A percentile compares a stretch with the other conserved stretches of the same genome.
These are phyloP conservation scores for Fusarium sp. DNA, from an alignment of 2,329 filamentous ascomycete genomes.

Conservation along the genomic window DNA sequence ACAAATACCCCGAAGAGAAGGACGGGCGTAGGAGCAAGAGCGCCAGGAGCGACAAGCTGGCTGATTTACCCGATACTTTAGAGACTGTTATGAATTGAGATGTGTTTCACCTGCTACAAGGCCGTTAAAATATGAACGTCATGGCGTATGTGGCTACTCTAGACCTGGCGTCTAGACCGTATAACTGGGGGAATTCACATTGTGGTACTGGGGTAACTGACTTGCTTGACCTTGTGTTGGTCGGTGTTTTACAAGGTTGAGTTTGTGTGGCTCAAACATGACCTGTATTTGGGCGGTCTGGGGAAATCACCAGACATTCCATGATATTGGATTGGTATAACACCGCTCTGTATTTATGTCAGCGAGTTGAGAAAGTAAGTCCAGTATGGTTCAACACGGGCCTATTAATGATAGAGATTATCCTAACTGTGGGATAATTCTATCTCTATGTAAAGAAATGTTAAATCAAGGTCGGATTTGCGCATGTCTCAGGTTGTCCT, in stretches of 20 bases:
- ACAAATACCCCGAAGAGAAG: constrained; percentile 42
- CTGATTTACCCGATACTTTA: constrained; percentile 17
- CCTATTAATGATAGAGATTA: no score
- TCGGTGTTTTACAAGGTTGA: background rate
- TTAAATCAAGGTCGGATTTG: no score
- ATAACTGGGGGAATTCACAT: background rate
- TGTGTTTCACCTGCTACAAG: constrained; percentile 14
- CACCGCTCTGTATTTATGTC: constrained; percentile 1
- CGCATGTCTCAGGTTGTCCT: no score
- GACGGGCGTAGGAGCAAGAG: constrained; percentile 23
- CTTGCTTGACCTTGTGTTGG: background rate
- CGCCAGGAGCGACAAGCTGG: constrained; percentile 1
- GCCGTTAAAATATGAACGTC: background rate
- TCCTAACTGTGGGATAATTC: no score
- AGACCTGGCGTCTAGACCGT: constrained; percentile 8
- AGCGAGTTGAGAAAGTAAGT: no score
- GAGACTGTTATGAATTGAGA: constrained; percentile 18
- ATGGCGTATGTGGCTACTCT: constrained; percentile 17
- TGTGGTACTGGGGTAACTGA: constrained; percentile 25
- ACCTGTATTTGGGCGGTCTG: background rate
- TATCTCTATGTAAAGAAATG: no score
- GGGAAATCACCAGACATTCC: no score
- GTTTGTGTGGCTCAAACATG: no score
- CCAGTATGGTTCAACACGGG: no score
- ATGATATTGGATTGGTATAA: background rate